Conservation (phyloP, 352 stramenopile genomes). For the Pythium aquatile region DNA sequence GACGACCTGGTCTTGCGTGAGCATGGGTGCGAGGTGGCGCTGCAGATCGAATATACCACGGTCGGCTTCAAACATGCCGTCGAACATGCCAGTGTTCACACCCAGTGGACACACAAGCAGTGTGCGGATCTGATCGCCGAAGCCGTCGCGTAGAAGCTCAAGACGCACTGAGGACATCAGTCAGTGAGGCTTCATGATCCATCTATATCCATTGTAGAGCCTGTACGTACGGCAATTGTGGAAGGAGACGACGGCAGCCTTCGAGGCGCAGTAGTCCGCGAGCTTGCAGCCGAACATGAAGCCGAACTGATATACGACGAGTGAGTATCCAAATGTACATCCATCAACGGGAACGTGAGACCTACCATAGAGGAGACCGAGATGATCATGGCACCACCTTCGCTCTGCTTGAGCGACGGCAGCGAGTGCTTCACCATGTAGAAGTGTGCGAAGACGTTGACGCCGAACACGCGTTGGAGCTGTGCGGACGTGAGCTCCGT, state of each 20-base stretch:
- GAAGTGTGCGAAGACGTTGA: conserved; percentile 40
- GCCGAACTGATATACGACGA: conserved; percentile 1
- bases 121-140: conserved; percentile 48
- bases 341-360: not conserved
- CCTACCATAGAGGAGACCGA: conserved; percentile 32
- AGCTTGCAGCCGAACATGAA: conserved; percentile 24
- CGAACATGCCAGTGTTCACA: conserved; percentile 77
- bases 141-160: conserved; percentile 56
- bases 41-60: conserved; percentile 21
- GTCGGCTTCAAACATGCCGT: conserved; percentile 39
- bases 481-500: conserved; percentile 23
- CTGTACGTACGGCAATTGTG: conserved; percentile 51
- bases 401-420: conserved; percentile 27
- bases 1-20: conserved; percentile 33
- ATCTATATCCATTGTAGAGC: not conserved
- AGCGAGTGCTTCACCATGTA: conserved; percentile 28
- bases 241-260: conserved; percentile 66
- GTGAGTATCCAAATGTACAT: too few relatives aligned
- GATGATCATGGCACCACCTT: conserved; percentile 26
- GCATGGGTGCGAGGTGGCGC: conserved; percentile 15
- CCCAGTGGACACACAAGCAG: conserved; percentile 69
- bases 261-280: conserved; percentile 74
- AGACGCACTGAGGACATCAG: conserved; percentile 47
- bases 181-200: too few relatives aligned
- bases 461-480: conserved; percentile 26